Conservation (phyloP, 768 basidiomycete species). For the Macrolepiota dolichaula region DNA sequence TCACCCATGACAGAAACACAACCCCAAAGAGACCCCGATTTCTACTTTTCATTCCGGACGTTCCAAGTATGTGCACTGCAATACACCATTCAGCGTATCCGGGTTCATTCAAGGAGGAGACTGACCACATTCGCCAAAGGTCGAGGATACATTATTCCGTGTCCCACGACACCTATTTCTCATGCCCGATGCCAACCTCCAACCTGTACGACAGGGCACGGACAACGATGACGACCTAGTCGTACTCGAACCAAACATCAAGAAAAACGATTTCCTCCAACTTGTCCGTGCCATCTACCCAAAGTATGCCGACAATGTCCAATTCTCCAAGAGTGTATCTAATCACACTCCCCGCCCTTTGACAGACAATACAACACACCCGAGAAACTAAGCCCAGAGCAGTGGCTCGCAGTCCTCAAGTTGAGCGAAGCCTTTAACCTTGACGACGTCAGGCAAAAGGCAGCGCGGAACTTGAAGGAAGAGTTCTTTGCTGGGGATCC, state of each 20-base stretch:
- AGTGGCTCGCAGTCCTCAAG: conserved; percentile 3
- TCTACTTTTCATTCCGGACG: conserved; percentile 9
- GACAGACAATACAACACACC: conserved; percentile 6
- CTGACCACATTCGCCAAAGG: neutral
- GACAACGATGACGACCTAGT: conserved; percentile 9
- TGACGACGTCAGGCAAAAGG: conserved; percentile 1
- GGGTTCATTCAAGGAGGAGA: neutral
- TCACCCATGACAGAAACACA: neutral
- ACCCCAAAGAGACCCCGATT: conserved; percentile 1
- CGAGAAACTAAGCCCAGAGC: neutral
- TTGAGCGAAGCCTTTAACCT: neutral
- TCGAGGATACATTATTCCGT: conserved; percentile 9
- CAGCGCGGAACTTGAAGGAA: conserved; percentile 2
- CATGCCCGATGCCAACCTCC: conserved; percentile 7
- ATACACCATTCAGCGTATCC: neutral
- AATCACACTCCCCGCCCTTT: neutral
- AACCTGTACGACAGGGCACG: conserved; percentile 2
- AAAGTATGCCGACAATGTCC: neutral
- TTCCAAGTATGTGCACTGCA: conserved; percentile 5
- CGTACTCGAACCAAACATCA: conserved; percentile 1
- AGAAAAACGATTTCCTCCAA: conserved; percentile 8
- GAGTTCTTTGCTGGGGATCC: conserved; percentile 9
- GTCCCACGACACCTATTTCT: conserved; percentile 7
- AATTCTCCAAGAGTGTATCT: neutral
- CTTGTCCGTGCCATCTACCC: conserved; percentile 8